phyloP scores from a whole-genome alignment of 768 basidiomycete species.

The Tylopilus sp. region DNA sequence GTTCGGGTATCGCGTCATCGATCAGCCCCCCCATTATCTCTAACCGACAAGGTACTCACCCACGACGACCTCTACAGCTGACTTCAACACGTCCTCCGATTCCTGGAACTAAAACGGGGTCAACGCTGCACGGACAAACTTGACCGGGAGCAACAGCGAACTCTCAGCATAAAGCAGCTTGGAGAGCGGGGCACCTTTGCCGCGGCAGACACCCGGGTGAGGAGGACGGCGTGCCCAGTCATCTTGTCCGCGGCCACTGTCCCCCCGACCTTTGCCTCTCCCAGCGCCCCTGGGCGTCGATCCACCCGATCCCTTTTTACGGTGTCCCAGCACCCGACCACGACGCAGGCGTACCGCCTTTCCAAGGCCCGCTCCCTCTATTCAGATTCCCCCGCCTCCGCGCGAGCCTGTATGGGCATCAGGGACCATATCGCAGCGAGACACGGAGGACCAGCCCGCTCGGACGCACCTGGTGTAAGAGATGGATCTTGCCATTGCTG shows the following conservation, averaged over 20 bases:
- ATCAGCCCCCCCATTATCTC: conserved; percentile 2
- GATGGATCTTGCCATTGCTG: conserved; percentile 21
- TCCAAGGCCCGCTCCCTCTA: conserved; percentile 4
- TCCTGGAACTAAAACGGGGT: conserved; percentile 49
- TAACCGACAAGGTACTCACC: conserved; percentile 32
- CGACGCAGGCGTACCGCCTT: conserved; percentile 3
- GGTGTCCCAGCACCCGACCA: conserved; percentile 16
- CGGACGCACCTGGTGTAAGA: conserved; percentile 14
- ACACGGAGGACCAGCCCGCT: neutral
- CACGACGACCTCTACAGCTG: conserved; percentile 46
- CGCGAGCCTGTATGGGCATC: conserved; percentile 1
- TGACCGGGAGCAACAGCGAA: conserved; percentile 62
- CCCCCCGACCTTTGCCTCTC: conserved; percentile 22
- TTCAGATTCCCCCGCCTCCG: neutral
- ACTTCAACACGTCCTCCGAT: conserved; percentile 60
- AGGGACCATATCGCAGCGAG: neutral
- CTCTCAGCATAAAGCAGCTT: conserved; percentile 52
- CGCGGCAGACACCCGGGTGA: neutral
- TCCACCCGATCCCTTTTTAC: conserved; percentile 9
- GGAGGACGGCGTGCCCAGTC: conserved; percentile 11
- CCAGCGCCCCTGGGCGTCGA: conserved; percentile 20
- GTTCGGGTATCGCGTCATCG: neutral
- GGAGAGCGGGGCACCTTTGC: conserved; percentile 48
- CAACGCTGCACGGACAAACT: conserved; percentile 59
- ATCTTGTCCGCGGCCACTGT: too few relatives aligned